These are phyloP conservation scores for Hygrophorus pudorinus DNA, from an alignment of 768 basidiomycete species.

Conservation along the genomic window DNA sequence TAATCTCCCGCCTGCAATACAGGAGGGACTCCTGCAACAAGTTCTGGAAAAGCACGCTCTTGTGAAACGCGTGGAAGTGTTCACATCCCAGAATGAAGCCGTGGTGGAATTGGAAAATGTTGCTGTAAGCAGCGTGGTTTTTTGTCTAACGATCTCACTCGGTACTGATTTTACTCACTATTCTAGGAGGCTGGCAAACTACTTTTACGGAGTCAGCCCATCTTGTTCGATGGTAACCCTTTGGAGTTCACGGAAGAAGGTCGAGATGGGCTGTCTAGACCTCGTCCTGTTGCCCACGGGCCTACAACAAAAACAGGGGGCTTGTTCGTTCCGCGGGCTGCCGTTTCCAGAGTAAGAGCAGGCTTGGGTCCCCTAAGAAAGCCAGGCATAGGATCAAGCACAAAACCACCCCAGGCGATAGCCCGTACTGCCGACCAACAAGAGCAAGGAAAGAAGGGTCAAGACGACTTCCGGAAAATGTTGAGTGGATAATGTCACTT, in stretches of 20 bases:
- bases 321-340: conserved; percentile 59
- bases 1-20: conserved; percentile 64
- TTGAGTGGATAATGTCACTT: conserved; percentile 22
- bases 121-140: conserved; percentile 36
- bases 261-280: conserved; percentile 19
- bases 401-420: conserved; percentile 6
- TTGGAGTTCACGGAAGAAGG: conserved; percentile 54
- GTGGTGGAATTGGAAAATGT: conserved; percentile 55
- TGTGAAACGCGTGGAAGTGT: conserved; percentile 69
- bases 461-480: conserved; percentile 86
- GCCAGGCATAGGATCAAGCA: conserved; percentile 15
- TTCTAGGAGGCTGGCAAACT: conserved; percentile 76
- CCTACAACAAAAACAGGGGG: conserved; percentile 32
- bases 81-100: conserved; percentile 49
- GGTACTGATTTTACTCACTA: background rate
- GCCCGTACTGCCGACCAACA: conserved; percentile 13
- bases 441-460: conserved; percentile 37
- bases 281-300: conserved; percentile 19
- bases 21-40: conserved; percentile 92
- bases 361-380: conserved; percentile 55
- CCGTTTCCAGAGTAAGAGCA: conserved; percentile 57
- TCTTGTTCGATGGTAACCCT: conserved; percentile 54
- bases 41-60: conserved; percentile 65
- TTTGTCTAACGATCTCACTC: background rate
- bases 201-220: conserved; percentile 58